These are phyloP conservation scores for Ochromonas danica DNA, from an alignment of 108 stramenopile species.

Conservation along the genomic window DNA sequence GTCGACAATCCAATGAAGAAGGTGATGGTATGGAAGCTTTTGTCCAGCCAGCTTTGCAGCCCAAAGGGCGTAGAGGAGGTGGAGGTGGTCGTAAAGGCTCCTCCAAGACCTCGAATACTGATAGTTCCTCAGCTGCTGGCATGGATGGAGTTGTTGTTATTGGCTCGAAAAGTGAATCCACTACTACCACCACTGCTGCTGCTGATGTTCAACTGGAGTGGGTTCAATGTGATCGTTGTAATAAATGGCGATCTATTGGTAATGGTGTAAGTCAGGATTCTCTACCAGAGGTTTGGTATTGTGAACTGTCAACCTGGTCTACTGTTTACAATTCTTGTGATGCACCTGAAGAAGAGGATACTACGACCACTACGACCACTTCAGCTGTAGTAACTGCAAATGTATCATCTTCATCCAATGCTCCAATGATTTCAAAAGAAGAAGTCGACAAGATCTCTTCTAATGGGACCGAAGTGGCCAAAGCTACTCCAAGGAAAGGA, in stretches of 20 bases:
- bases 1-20: no score
- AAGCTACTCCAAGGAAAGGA: not conserved
- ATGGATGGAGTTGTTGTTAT: no score
- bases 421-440: not conserved
- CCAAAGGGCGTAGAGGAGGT: no score
- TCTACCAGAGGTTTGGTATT: slow-evolving; percentile 48
- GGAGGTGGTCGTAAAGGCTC: no score
- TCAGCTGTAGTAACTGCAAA: not conserved
- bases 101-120: no score
- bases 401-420: not conserved
- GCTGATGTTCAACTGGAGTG: slow-evolving; percentile 18
- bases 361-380: not conserved
- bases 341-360: not conserved
- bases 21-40: no score
- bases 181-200: not conserved
- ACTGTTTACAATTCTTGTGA: slow-evolving; percentile 20
- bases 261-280: slow-evolving; percentile 26
- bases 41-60: no score
- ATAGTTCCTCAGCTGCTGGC: no score
- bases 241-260: slow-evolving; percentile 48
- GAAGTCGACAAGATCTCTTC: not conserved
- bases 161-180: no score
- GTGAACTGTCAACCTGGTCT: slow-evolving; percentile 40
- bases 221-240: slow-evolving; percentile 54
- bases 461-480: not conserved